These are phyloP conservation scores for Hymenoscyphus repandus DNA, from an alignment of 2,329 filamentous ascomycete genomes.

Conservation along the genomic window DNA sequence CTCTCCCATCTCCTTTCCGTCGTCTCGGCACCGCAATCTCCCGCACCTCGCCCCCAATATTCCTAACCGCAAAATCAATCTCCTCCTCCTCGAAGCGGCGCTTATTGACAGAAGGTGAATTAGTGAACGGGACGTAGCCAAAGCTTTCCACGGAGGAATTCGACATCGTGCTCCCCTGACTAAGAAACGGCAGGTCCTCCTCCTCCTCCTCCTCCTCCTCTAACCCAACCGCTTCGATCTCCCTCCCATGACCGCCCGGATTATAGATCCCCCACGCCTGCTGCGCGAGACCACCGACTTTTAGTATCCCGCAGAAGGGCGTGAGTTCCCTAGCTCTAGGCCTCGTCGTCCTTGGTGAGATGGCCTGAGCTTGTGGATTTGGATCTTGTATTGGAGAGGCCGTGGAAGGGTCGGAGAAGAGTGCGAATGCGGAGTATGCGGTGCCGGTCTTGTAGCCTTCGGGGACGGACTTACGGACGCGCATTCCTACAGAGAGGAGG, in stretches of 20 bases:
- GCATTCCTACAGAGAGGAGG: conserved; percentile 90
- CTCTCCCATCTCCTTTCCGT: conserved; percentile 25
- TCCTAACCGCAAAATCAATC: conserved; percentile 17
- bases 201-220: conserved; percentile 36
- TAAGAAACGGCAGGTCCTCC: conserved; percentile 22
- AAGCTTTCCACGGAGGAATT: conserved; percentile 12
- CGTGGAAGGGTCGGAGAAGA: conserved; percentile 41
- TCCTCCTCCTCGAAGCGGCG: conserved; percentile 28
- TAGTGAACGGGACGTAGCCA: neutral
- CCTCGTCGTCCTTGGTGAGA: conserved; percentile 19
- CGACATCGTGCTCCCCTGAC: conserved; percentile 23
- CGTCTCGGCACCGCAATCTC: conserved; percentile 22
- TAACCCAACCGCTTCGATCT: conserved; percentile 28
- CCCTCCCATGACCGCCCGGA: conserved; percentile 34
- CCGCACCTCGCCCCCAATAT: conserved; percentile 18
- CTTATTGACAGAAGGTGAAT: no score
- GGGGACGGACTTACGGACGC: conserved; percentile 84
- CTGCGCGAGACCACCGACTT: conserved; percentile 63
- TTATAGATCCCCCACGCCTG: conserved; percentile 19
- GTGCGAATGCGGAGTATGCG: conserved; percentile 43
- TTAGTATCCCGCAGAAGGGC: conserved; percentile 78
- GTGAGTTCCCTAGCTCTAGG: conserved; percentile 53
- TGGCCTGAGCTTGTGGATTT: conserved; percentile 11
- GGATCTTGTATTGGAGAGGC: neutral
- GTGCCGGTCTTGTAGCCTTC: conserved; percentile 84